phyloP scores from a whole-genome alignment of 179 eudicot species.

The Beta lomatogona region DNA sequence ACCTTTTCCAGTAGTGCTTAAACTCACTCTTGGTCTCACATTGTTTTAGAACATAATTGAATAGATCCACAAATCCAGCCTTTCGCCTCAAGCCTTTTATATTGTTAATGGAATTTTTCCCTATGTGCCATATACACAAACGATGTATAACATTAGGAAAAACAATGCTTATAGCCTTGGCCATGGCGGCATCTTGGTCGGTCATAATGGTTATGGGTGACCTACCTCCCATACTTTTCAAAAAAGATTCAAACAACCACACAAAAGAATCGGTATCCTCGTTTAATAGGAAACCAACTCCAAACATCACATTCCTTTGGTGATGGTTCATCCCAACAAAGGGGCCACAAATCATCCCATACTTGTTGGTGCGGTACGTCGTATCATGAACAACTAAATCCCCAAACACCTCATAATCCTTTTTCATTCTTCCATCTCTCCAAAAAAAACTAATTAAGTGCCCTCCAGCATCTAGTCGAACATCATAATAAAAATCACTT shows the following conservation, averaged over 20 bases:
- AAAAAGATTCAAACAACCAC: background rate
- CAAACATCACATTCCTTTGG: background rate
- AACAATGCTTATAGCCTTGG: background rate
- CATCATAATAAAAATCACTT: background rate
- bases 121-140: background rate
- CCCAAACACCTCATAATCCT: background rate
- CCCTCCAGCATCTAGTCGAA: background rate
- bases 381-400: background rate
- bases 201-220: background rate
- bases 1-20: background rate
- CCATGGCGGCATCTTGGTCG: background rate
- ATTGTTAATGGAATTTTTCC: background rate
- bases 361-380: background rate
- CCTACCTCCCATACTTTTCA: background rate
- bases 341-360: background rate
- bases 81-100: background rate
- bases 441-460: background rate
- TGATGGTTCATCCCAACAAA: background rate
- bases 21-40: background rate
- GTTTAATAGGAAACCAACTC: background rate
- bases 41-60: background rate
- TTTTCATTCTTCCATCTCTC: background rate
- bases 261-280: background rate
- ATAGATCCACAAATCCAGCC: background rate
- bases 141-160: background rate